These are phyloP conservation scores for Citrus trifoliata DNA, from an alignment of 345 rosid genomes.

Conservation along the genomic window DNA sequence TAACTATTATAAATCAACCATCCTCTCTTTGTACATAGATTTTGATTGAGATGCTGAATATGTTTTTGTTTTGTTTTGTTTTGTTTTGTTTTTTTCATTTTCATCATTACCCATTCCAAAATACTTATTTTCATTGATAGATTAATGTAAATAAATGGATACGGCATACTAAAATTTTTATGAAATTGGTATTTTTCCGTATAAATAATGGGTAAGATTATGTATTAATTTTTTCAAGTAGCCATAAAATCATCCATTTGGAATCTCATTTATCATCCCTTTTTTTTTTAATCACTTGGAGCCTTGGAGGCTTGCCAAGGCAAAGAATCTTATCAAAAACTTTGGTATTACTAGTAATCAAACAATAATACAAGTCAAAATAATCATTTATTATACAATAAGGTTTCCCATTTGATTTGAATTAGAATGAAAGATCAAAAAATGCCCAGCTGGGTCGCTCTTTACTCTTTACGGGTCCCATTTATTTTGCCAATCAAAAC, in stretches of 20 bases:
- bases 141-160: neutral
- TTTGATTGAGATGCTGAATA: neutral
- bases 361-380: neutral
- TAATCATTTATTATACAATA: too few species aligned
- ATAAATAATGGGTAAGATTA: neutral
- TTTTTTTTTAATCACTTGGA: neutral
- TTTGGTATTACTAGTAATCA: neutral
- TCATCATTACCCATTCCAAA: neutral
- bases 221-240: neutral
- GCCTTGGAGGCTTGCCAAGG: neutral
- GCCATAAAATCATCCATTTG: neutral
- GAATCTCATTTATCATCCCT: neutral
- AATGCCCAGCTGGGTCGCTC: neutral
- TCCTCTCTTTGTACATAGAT: neutral
- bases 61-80: neutral
- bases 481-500: conserved; percentile 10
- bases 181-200: neutral
- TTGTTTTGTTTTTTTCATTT: neutral
- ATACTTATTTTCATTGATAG: neutral
- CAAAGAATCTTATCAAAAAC: neutral
- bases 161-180: neutral
- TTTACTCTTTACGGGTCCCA: neutral
- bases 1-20: neutral
- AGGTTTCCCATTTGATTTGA: neutral
- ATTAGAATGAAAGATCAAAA: neutral